Base-by-base conservation (phyloP, 495 filamentous ascomycete genomes). In the Penicillium canariense region DNA sequence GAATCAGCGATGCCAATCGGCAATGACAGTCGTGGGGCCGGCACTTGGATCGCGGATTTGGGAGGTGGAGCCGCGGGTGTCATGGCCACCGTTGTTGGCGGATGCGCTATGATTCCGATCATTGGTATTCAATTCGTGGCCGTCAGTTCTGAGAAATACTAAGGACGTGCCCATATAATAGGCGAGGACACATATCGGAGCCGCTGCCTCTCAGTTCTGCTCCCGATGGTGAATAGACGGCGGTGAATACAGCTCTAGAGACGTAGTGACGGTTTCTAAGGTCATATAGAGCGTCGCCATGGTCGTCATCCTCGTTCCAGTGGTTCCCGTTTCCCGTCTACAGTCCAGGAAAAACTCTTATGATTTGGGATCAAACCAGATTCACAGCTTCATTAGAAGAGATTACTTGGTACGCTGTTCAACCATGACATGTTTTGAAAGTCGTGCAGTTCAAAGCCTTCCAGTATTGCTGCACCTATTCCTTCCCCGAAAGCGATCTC, bases 401-500 rank as follows among this genome's bases (percentile, higher is more conserved):
- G 46, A 52, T 63, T 69, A 38, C 67, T 73, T 4, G 70, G 68
- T 10, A 73, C 70, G 27, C 70, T 73, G 22, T 73, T 70, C 3
- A 73, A 36, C 70, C 70, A 73, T 14, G 68, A 71, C 68, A 73
- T 73, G 45, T 73, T 68, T 39, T 69, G 68, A 34, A 73, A 70
- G 30, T 73, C 70, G 1, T 63, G 58, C 2, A 70, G 34, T 22
- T 73, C 70, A 48, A 71, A 63, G 0, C 52, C 49, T 22, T 71
- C 68, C n/a, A 73, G 30, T 7, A 71, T 50, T n/a, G 56, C 55
- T 0, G 63, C 51, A 56, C 66, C 63, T 35, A 71, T 60, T 4
- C 63, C 65, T 42, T 69, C 70, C 14, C 66, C 70, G 14, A 70
- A 55, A 0, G 68, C 62, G 10, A 68, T 50, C 18, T 72, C 68